Base-by-base conservation (phyloP, 1,284 basidiomycete genomes). In the Tilletia caries region DNA sequence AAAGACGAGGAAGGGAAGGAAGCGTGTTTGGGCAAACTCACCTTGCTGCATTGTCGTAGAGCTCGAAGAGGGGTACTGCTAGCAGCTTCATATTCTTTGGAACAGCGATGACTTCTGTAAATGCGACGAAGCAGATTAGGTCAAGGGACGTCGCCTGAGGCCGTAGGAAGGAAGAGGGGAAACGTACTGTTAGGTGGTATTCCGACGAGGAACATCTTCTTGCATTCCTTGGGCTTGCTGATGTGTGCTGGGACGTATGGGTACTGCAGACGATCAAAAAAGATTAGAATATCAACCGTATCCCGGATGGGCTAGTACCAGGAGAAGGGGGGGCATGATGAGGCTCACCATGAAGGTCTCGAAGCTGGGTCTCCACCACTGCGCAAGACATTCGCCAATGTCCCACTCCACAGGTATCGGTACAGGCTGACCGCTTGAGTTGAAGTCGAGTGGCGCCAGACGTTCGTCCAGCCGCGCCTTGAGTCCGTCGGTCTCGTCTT, bases 51-150 rank as follows among this genome's bases (percentile, higher is more conserved):
- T 98, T 98, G 84, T 98, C 95, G 82, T 98, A 98, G 18, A 98
- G 87, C 85, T 98, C 95, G 80, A 95, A 97, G 37, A 98, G 86
- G 0, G 95, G 95, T 65, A 96, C 94, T 23, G 85, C 85, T 27
- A 97, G 89, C 1, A 98, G 88, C 84, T 98, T 98, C 95, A 98
- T 97, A 85, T 98, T 98, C 85, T 93, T 93, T 0, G 95, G 95
- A 1, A 98, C 93, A 1, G 93, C 93, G 15, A 98, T 89, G 12
- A 95, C 91, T 84, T 96, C 95, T 98, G 84, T 1, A n/a, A 3
- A n/a, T 10, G 62, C 23, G 58, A 34, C 13, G 54, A 23, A 27
- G 41, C n/a, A 10, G 34, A 10, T 10, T n/a, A 2, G 1, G 1
- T 20, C 25, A 34, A 29, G 34, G 32, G 3, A 6, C 18, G 64